Conservation (phyloP, 805 yeast species). For the Hemisphaericaspora nanyangensis region DNA sequence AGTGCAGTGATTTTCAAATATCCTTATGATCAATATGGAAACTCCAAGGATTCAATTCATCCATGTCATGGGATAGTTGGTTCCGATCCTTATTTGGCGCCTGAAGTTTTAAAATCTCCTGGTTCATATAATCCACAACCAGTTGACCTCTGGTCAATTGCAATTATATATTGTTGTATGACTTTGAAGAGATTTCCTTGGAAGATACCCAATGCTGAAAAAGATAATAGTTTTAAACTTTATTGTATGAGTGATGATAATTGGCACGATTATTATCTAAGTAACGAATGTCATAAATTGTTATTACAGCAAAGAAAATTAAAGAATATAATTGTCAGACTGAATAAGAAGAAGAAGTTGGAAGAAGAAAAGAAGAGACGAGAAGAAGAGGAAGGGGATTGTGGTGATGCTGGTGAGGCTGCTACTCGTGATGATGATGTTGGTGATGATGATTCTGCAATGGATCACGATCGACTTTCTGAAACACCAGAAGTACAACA, state of each 20-base stretch:
- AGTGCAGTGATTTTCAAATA: conserved; percentile 88
- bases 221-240: conserved; percentile 78
- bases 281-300: conserved; percentile 69
- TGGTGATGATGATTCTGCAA: too few species aligned
- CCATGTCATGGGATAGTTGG: conserved; percentile 79
- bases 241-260: conserved; percentile 79
- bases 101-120: conserved; percentile 74
- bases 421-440: not conserved
- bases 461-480: conserved; percentile 5
- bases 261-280: conserved; percentile 69
- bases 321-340: conserved; percentile 42
- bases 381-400: conserved; percentile 7
- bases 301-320: conserved; percentile 56
- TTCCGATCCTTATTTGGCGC: conserved; percentile 85
- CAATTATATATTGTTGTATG: conserved; percentile 91
- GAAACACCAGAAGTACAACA: conserved; percentile 11
- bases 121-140: conserved; percentile 79
- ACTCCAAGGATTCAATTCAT: conserved; percentile 57
- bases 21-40: conserved; percentile 58
- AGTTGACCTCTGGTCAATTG: conserved; percentile 91
- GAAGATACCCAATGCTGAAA: conserved; percentile 77
- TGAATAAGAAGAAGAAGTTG: conserved; percentile 39
- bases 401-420: not conserved
- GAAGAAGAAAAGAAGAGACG: conserved; percentile 9
- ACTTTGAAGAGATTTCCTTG: conserved; percentile 88